Evolutionary conservation across 106 monocot genomes (phyloP), one percentile per base, ranked within the genome.

Genomic region (Posidonia australis): DNA sequence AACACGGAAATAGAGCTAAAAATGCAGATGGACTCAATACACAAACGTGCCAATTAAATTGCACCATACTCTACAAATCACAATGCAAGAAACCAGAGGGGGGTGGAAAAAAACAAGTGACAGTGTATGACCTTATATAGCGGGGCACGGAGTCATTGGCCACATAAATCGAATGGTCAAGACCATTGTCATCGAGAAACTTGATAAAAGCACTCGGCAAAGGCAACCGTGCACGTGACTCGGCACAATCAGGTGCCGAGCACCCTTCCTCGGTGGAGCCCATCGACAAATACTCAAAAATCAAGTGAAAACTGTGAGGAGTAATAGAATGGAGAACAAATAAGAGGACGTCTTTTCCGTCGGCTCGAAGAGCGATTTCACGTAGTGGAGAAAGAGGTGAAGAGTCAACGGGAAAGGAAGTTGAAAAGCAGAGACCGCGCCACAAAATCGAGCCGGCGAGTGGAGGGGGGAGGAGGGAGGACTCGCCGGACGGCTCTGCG

Each of bases 111-210:
- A n/a, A n/a, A n/a, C n/a, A n/a, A n/a, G n/a, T n/a, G n/a, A n/a
- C n/a, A n/a, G n/a, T n/a, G n/a, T n/a, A n/a, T 11, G 23, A 96
- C 94, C 90, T 86, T 74, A 96, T 84, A 64, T 96, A 96, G 20
- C 94, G 84, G 7, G 94, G 94, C 9, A 84, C 72, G 6, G 80
- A 61, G n/a, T 74, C 41, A 1, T 32, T 42, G 20, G 52, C 20
- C 14, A 67, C 45, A 67, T 96, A 96, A 29, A 86, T 78, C 13
- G 84, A 82, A 54, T 79, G 77, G 54, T 96, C 87, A 10, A 96
- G 5, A 10, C 74, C 86, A 64, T 90, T 96, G 36, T 84, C 69
- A 19, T 80, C 30, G 17, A 96, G 82, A 63, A 96, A 96, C 7
- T 80, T 67, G 11, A 90, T 73, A 56, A 90, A 90, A 52, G 80